Percentiles rank a stretch among this genome's conserved stretches.
These are phyloP conservation scores for Ramalina intermedia DNA, from an alignment of 495 filamentous ascomycete species.

Conservation along the genomic window DNA sequence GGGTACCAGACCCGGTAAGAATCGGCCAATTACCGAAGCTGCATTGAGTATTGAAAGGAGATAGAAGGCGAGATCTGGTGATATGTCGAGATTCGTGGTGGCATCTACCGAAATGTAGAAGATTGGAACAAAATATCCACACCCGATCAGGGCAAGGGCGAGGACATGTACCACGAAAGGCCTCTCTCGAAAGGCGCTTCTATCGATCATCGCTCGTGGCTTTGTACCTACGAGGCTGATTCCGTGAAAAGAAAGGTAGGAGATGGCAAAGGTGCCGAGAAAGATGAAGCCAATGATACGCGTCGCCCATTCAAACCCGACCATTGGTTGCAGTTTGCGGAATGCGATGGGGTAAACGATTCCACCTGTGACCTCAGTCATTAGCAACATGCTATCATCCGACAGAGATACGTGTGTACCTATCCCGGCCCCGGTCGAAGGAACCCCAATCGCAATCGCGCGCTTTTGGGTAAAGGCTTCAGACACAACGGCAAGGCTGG, in stretches of 20 bases:
- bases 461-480: constrained; percentile 27
- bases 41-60: constrained; percentile 33
- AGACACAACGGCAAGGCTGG: constrained; percentile 27
- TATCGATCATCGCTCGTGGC: constrained; percentile 20
- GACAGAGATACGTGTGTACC: constrained; percentile 8
- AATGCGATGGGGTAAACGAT: constrained; percentile 41
- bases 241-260: constrained; percentile 15
- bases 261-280: constrained; percentile 26
- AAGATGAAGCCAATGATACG: constrained; percentile 39
- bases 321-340: constrained; percentile 27
- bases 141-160: constrained; percentile 21
- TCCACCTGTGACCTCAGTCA: constrained; percentile 20
- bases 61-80: constrained; percentile 25
- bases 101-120: constrained; percentile 28
- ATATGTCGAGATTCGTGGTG: background rate
- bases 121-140: constrained; percentile 28
- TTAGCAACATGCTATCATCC: background rate
- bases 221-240: constrained; percentile 9
- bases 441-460: constrained; percentile 32
- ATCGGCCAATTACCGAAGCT: constrained; percentile 30
- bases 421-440: constrained; percentile 24
- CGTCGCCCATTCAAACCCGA: constrained; percentile 41
- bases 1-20: constrained; percentile 27
- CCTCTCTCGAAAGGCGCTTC: constrained; percentile 21
- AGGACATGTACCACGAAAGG: constrained; percentile 22